These are phyloP conservation scores for Pharnaceum exiguum DNA, from an alignment of 148 eudicot genomes.

Conservation along the genomic window DNA sequence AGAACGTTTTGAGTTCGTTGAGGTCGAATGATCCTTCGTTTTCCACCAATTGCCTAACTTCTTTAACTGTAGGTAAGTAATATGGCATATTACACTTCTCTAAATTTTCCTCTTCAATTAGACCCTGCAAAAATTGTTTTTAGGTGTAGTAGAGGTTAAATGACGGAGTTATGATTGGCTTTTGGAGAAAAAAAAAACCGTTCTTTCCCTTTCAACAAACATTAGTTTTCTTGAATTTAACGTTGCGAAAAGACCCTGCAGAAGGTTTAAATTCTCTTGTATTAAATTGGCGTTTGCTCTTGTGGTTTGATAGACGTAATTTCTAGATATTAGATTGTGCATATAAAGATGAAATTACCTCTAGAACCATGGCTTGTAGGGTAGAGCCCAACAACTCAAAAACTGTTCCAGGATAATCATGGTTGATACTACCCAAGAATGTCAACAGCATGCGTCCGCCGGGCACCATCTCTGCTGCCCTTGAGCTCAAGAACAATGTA, in stretches of 20 bases:
- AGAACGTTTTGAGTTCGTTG: conserved; percentile 18
- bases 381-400: conserved; percentile 26
- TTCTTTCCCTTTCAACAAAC: not conserved
- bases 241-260: not conserved
- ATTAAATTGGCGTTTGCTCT: not conserved
- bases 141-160: too few species aligned
- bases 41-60: conserved; percentile 27
- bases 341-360: conserved; percentile 19
- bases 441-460: conserved; percentile 48
- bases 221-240: not conserved
- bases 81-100: conserved; percentile 37
- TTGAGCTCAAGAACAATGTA: conserved; percentile 30
- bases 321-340: not conserved
- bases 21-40: conserved; percentile 27
- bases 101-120: conserved; percentile 26
- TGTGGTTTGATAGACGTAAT: not conserved
- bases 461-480: conserved; percentile 37
- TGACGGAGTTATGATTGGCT: not conserved
- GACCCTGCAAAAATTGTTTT: conserved; percentile 27
- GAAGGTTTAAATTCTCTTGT: not conserved
- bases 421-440: conserved; percentile 21
- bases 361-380: conserved; percentile 23
- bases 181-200: too few species aligned
- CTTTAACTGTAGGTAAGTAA: conserved; percentile 30
- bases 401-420: conserved; percentile 11